Conservation (phyloP, 306 rosid species). For the Fragaria nilgerrensis region DNA sequence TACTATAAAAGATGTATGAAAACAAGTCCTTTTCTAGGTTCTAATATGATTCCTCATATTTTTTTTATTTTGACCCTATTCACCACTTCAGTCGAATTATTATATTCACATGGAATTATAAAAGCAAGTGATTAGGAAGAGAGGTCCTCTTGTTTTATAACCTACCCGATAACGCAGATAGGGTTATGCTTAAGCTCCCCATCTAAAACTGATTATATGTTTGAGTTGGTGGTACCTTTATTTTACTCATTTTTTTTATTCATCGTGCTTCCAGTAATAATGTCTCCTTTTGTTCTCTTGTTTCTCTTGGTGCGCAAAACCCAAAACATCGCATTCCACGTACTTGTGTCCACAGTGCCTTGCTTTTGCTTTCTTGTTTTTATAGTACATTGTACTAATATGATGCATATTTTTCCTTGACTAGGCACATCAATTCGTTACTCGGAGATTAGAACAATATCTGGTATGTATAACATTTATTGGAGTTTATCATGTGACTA, state of each 20-base stretch:
- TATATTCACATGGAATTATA: background rate
- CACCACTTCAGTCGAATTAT: background rate
- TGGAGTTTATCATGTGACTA: background rate
- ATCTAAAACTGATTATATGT: background rate
- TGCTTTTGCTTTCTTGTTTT: background rate
- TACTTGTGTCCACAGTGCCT: background rate
- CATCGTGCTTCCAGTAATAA: background rate
- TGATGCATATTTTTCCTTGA: slow-evolving; percentile 18
- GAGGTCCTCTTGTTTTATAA: background rate
- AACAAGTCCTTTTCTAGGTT: background rate
- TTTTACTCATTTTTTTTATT: background rate
- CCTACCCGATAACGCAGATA: background rate
- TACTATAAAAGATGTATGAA: slow-evolving; percentile 58
- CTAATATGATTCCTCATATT: background rate
- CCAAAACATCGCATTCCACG: background rate
- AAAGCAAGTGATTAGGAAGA: background rate
- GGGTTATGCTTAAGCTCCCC: background rate
- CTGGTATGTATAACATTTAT: slow-evolving; percentile 53
- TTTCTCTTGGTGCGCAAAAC: background rate
- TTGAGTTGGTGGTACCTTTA: background rate
- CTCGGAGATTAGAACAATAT: slow-evolving; percentile 88
- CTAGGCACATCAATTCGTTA: slow-evolving; percentile 78
- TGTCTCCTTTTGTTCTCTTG: background rate
- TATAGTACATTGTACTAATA: background rate
- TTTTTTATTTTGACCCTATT: background rate